Evolutionary conservation across 805 yeast genomes (phyloP).

Genomic region (Zygoascus tannicola): DNA sequence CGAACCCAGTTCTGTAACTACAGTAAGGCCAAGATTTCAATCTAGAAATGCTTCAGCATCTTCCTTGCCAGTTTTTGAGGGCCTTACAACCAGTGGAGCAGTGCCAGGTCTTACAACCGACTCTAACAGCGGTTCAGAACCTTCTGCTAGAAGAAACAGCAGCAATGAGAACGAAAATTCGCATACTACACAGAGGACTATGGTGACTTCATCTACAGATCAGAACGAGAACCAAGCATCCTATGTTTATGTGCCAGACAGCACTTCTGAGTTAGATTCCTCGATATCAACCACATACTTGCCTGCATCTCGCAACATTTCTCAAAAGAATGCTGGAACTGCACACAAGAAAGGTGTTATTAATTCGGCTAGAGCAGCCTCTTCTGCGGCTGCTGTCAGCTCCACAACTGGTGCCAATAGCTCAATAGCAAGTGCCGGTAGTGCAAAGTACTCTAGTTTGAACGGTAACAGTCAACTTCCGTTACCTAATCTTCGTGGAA

Average conservation of each 20-base stretch:
- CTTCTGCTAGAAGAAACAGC: not conserved
- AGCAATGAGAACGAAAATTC: not conserved
- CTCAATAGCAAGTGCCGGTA: not conserved
- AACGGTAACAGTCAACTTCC: conserved; percentile 2
- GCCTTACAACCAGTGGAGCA: not conserved
- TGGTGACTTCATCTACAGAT: not conserved
- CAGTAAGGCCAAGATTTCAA: conserved; percentile 15
- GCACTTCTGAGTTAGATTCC: not conserved
- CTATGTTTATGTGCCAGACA: not conserved
- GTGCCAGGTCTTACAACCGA: not conserved
- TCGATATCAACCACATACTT: not conserved
- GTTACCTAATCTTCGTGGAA: conserved; percentile 2
- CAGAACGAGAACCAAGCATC: no score
- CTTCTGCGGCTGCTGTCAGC: not conserved
- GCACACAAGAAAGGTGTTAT: not conserved
- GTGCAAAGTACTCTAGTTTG: not conserved
- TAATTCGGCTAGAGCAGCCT: not conserved
- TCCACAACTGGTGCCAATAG: not conserved
- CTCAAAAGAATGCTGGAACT: not conserved
- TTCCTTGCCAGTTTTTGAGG: not conserved
- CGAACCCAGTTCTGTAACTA: conserved; percentile 4
- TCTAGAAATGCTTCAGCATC: conserved; percentile 16
- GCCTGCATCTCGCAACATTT: not conserved
- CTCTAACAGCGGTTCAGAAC: conserved; percentile 3
- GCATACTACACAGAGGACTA: not conserved